These are phyloP conservation scores for Penicillium frequentans DNA, from an alignment of 2,329 filamentous ascomycete genomes.

Conservation along the genomic window DNA sequence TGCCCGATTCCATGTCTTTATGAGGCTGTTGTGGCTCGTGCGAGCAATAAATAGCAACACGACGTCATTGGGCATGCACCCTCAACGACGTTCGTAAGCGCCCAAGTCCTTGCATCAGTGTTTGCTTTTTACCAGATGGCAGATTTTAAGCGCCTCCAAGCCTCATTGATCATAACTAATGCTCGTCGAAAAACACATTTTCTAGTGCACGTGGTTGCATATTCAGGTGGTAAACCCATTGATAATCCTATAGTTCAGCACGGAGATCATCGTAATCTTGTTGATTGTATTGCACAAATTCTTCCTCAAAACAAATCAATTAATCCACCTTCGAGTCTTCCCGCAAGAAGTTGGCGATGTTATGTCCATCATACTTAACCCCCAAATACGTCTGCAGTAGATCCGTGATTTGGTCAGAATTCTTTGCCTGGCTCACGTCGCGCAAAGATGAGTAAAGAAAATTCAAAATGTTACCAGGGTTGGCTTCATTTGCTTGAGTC, in stretches of 20 bases:
- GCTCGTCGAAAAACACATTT: background rate
- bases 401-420: no score
- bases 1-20: background rate
- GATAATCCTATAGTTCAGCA: background rate
- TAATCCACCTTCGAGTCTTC: no score
- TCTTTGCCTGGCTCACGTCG: no score
- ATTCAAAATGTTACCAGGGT: no score
- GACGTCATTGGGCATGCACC: conserved; percentile 26
- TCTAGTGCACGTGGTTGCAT: background rate
- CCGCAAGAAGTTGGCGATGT: no score
- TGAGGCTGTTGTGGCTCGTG: conserved; percentile 19
- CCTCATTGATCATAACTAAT: background rate
- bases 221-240: background rate
- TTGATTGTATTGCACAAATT: no score
- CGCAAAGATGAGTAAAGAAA: no score
- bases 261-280: background rate
- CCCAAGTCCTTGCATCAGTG: background rate
- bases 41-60: conserved; percentile 24
- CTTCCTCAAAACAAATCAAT: no score
- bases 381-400: no score
- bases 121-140: background rate
- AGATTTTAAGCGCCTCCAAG: background rate
- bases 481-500: no score
- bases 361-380: no score
- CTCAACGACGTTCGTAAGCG: conserved; percentile 2